phyloP scores from a whole-genome alignment of 2,329 filamentous ascomycete species.

The Exophiala mesophila region DNA sequence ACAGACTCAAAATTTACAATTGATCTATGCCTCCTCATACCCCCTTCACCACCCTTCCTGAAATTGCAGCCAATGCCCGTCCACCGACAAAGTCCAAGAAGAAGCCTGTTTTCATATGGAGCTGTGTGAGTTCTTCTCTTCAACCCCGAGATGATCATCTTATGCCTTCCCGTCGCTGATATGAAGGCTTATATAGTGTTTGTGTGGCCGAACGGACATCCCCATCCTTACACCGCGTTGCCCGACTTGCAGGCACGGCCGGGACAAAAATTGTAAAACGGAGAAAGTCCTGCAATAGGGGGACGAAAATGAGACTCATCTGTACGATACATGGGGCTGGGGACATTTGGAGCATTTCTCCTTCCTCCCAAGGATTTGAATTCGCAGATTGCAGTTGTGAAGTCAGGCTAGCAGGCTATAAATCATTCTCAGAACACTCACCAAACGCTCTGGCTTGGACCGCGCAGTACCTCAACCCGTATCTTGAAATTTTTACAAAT shows the following conservation, averaged over 20 bases:
- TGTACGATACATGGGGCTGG: neutral
- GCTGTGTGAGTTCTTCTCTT: neutral
- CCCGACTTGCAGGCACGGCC: neutral
- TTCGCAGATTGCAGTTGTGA: neutral
- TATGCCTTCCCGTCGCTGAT: neutral
- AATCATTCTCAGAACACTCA: too few relatives aligned
- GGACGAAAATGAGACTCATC: neutral
- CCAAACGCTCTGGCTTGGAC: too few relatives aligned
- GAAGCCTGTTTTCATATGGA: neutral
- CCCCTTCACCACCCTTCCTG: too few relatives aligned
- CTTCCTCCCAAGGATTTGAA: neutral
- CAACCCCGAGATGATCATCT: neutral
- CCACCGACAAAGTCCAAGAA: neutral
- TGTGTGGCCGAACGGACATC: neutral
- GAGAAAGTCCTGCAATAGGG: neutral
- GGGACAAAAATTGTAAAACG: neutral
- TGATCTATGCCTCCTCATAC: too few relatives aligned
- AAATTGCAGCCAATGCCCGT: neutral
- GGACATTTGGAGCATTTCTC: neutral
- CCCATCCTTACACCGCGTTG: neutral
- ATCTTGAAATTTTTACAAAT: too few relatives aligned
- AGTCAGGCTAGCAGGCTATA: too few relatives aligned
- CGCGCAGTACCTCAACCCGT: too few relatives aligned
- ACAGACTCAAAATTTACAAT: too few relatives aligned
- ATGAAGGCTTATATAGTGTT: neutral